A percentile compares a stretch with the other conserved stretches of the same genome.
Conservation (phyloP, 495 filamentous ascomycete genomes). For the Acidiella bohemica region DNA sequence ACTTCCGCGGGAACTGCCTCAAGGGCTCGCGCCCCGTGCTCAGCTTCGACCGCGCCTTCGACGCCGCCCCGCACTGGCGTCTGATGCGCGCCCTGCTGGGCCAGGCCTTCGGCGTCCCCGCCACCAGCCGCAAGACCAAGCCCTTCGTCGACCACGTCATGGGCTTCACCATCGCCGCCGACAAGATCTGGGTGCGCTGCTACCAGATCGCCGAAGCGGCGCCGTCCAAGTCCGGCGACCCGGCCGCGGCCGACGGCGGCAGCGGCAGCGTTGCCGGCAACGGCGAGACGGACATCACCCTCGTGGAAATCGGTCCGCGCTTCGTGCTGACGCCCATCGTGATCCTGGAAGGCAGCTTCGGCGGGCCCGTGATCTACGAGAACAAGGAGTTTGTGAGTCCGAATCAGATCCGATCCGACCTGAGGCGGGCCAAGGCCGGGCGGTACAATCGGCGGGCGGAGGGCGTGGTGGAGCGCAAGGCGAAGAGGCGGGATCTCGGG, state of each 20-base stretch:
- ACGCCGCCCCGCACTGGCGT: constrained; percentile 55
- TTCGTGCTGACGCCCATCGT: constrained; percentile 94
- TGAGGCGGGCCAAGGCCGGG: constrained; percentile 58
- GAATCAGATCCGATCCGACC: constrained; percentile 78
- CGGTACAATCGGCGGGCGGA: constrained; percentile 63
- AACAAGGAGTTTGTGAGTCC: constrained; percentile 97
- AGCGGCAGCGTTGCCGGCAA: constrained; percentile 21
- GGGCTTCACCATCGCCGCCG: constrained; percentile 80
- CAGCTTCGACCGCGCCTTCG: constrained; percentile 81
- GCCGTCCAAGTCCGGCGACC: constrained; percentile 28
- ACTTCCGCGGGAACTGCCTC: constrained; percentile 93
- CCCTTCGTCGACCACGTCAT: constrained; percentile 94
- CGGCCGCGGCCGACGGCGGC: constrained; percentile 16
- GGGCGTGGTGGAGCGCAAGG: constrained; percentile 52
- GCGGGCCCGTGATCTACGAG: constrained; percentile 94
- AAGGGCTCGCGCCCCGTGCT: constrained; percentile 92
- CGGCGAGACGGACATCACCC: constrained; percentile 54
- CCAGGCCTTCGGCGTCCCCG: constrained; percentile 88
- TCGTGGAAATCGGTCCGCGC: constrained; percentile 89
- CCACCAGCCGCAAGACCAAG: constrained; percentile 74
- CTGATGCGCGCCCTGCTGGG: constrained; percentile 77
- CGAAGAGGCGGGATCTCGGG: constrained; percentile 63
- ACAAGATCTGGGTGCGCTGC: constrained; percentile 91
- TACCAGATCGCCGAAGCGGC: constrained; percentile 88
- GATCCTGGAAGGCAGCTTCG: constrained; percentile 89